Conservation (phyloP, 2,329 filamentous ascomycete species). For the Clarireedia hainanense region DNA sequence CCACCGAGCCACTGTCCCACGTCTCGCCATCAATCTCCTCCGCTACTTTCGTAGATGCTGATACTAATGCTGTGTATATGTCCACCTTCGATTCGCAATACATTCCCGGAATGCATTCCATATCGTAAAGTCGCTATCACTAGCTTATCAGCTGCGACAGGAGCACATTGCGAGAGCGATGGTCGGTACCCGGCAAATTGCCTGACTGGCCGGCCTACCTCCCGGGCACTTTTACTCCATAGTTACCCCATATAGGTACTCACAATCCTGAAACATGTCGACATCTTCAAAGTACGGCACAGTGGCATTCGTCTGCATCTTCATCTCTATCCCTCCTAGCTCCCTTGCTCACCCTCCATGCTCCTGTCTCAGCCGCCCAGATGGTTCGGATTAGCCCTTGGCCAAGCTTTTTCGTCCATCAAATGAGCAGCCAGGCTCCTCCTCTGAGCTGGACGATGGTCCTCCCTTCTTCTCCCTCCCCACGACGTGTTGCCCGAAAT, state of each 20-base stretch:
- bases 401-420: neutral
- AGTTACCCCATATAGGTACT: neutral
- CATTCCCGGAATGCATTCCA: neutral
- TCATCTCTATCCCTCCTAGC: neutral
- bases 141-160: neutral
- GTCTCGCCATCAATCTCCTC: neutral
- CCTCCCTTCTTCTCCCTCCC: conserved; percentile 4
- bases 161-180: neutral
- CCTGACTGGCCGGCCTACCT: neutral
- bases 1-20: neutral
- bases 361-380: neutral
- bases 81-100: neutral
- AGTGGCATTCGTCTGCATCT: neutral
- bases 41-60: neutral
- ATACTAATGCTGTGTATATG: neutral
- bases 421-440: neutral
- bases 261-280: neutral
- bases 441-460: neutral
- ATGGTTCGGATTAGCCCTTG: neutral
- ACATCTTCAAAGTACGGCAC: neutral
- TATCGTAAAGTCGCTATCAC: neutral
- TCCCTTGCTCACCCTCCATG: neutral
- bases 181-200: neutral
- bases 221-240: neutral
- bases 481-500: conserved; percentile 21